A percentile compares a stretch with the other conserved stretches of the same genome.
Evolutionary conservation across 2,329 filamentous ascomycete species (phyloP).

Genomic region (Talaromyces piceae): DNA sequence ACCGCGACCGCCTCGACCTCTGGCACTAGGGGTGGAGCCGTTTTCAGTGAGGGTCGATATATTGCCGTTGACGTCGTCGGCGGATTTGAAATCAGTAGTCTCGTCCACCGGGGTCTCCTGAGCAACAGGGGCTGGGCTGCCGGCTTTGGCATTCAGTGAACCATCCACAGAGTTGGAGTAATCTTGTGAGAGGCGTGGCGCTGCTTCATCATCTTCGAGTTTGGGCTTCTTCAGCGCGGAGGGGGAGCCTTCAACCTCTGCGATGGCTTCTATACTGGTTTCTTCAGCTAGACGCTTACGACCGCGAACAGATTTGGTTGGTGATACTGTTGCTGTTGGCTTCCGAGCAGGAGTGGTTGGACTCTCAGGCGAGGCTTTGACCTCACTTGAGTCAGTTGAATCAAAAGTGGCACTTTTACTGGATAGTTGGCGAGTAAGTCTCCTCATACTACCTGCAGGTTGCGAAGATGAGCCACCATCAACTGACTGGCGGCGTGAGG

Average conservation of each 20-base stretch:
- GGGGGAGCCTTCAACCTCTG: conserved; percentile 8
- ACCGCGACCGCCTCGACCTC: conserved; percentile 23
- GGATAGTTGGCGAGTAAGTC: background rate
- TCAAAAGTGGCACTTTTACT: background rate
- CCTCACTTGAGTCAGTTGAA: background rate
- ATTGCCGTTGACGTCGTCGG: conserved; percentile 17
- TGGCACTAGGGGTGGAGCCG: conserved; percentile 12
- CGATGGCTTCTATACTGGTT: background rate
- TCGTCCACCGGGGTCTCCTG: conserved; percentile 10
- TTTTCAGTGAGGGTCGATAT: conserved; percentile 15
- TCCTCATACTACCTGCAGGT: background rate
- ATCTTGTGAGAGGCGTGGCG: conserved; percentile 11
- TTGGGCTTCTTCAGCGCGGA: conserved; percentile 23
- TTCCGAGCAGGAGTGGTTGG: background rate
- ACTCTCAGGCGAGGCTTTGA: background rate
- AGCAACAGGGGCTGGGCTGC: conserved; percentile 14
- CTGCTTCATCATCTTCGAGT: conserved; percentile 21
- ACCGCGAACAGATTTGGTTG: background rate
- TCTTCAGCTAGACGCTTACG: conserved; percentile 9
- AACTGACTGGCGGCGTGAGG: conserved; percentile 2
- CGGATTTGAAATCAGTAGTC: conserved; percentile 16
- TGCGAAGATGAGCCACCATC: background rate
- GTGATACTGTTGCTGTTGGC: background rate
- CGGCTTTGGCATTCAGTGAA: conserved; percentile 13
- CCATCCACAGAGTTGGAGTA: conserved; percentile 14